phyloP scores from a whole-genome alignment of 257 asterid genomes.

The Vinca minor region DNA sequence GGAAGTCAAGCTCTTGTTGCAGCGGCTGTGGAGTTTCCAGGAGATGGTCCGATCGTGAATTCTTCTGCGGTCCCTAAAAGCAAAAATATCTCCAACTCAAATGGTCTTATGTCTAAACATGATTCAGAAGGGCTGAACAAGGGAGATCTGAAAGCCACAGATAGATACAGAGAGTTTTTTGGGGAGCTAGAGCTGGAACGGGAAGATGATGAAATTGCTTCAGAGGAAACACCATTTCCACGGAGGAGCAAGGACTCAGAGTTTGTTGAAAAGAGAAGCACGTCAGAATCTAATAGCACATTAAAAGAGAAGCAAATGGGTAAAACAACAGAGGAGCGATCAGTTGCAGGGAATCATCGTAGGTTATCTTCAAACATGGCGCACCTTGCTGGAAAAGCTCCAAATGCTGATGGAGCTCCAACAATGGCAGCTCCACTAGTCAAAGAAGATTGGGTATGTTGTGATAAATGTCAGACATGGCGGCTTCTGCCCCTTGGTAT shows the following conservation, averaged over 20 bases:
- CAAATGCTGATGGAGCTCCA: conserved; percentile 41
- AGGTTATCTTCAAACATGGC: conserved; percentile 32
- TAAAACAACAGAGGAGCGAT: conserved; percentile 35
- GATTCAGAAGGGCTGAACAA: conserved; percentile 40
- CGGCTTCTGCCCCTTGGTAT: conserved; percentile 90
- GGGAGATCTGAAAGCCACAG: conserved; percentile 43
- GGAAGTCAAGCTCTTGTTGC: conserved; percentile 30
- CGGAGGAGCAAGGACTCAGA: conserved; percentile 39
- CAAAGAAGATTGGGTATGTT: conserved; percentile 82
- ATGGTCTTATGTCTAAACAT: conserved; percentile 30
- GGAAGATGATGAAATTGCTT: conserved; percentile 50
- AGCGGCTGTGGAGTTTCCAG: conserved; percentile 26
- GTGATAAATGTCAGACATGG: conserved; percentile 86
- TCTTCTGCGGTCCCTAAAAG: conserved; percentile 39
- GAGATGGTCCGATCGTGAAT: conserved; percentile 36
- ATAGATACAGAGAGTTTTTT: conserved; percentile 61
- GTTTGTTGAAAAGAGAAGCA: conserved; percentile 31
- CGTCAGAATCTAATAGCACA: conserved; percentile 26
- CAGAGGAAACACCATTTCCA: conserved; percentile 44
- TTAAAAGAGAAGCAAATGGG: conserved; percentile 37
- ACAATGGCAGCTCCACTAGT: conserved; percentile 51
- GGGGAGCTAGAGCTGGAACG: conserved; percentile 71
- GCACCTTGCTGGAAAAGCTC: conserved; percentile 36
- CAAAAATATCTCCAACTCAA: conserved; percentile 37
- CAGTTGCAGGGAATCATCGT: conserved; percentile 27